A percentile compares a stretch with the other conserved stretches of the same genome.
These are phyloP conservation scores for Halteria grandinella DNA, from an alignment of 73 alveolate genomes.

Conservation along the genomic window DNA sequence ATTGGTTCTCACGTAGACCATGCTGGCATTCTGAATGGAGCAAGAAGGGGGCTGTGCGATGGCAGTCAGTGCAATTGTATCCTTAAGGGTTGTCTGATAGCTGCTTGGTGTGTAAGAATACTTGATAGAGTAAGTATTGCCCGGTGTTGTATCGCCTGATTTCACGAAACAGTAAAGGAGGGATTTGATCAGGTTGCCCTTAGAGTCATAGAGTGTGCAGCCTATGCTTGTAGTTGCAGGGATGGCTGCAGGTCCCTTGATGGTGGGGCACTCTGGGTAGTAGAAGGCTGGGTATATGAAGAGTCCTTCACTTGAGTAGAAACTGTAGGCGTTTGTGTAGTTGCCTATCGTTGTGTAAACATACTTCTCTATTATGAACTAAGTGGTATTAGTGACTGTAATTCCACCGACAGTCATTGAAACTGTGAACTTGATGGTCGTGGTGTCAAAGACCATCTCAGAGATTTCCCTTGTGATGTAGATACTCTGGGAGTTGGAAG, in stretches of 20 bases:
- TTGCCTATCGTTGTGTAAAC: not conserved
- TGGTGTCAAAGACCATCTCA: too few relatives aligned
- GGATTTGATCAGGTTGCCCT: slow-evolving; percentile 16
- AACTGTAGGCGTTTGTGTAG: not conserved
- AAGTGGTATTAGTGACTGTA: slow-evolving; percentile 5
- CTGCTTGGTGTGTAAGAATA: slow-evolving; percentile 19
- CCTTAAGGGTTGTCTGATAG: slow-evolving; percentile 33
- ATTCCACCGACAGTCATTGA: too few relatives aligned
- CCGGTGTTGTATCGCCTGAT: slow-evolving; percentile 12
- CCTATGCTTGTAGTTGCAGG: slow-evolving; percentile 14
- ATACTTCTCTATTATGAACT: not conserved
- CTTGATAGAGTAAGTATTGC: slow-evolving; percentile 1
- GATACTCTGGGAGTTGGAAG: too few relatives aligned
- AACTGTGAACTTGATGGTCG: too few relatives aligned
- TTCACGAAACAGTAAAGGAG: not conserved
- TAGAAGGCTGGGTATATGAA: not conserved
- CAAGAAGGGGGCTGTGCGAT: slow-evolving; percentile 4
- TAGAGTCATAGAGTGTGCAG: slow-evolving; percentile 17
- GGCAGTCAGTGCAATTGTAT: slow-evolving; percentile 12
- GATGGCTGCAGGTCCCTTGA: slow-evolving; percentile 15
- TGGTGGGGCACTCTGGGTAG: slow-evolving; percentile 10
- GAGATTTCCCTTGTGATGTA: too few relatives aligned
- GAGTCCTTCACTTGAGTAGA: slow-evolving; percentile 5
- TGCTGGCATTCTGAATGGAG: not conserved
- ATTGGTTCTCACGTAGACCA: not conserved